phyloP scores from a whole-genome alignment of 805 yeast species.

The Blastobotrys muscicola region DNA sequence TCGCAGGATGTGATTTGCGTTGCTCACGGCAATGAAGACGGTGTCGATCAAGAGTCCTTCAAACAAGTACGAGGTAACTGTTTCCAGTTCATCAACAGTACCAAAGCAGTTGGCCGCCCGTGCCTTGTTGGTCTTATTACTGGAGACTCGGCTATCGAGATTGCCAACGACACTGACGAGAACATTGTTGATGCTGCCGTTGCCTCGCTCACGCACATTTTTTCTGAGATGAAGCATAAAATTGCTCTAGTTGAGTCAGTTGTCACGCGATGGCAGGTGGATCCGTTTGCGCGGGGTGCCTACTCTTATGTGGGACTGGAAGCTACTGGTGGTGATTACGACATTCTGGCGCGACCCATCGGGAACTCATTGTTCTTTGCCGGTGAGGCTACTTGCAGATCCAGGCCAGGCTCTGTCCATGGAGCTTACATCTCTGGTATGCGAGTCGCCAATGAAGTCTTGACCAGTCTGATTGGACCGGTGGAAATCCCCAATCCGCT shows the following conservation, averaged over 20 bases:
- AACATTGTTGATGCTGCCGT: slow-evolving; percentile 27
- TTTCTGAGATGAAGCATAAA: slow-evolving; percentile 14
- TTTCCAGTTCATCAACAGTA: slow-evolving; percentile 31
- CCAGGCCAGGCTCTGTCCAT: slow-evolving; percentile 35
- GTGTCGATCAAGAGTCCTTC: slow-evolving; percentile 15
- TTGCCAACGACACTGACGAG: slow-evolving; percentile 26
- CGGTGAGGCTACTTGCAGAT: slow-evolving; percentile 35
- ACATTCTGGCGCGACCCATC: slow-evolving; percentile 31
- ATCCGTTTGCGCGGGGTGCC: slow-evolving; percentile 73
- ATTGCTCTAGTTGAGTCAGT: slow-evolving; percentile 30
- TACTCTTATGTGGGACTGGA: slow-evolving; percentile 42
- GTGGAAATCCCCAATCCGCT: slow-evolving; percentile 31
- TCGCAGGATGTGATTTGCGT: slow-evolving; percentile 25
- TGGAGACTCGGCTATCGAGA: slow-evolving; percentile 30
- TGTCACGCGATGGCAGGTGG: slow-evolving; percentile 67
- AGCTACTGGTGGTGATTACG: slow-evolving; percentile 36
- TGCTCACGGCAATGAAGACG: slow-evolving; percentile 17
- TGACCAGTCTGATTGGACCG: slow-evolving; percentile 32
- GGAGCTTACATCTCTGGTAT: slow-evolving; percentile 36
- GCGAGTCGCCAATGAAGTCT: slow-evolving; percentile 33
- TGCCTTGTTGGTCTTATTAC: slow-evolving; percentile 32
- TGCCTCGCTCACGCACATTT: slow-evolving; percentile 22
- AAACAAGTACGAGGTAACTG: slow-evolving; percentile 27
- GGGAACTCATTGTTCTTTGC: slow-evolving; percentile 31
- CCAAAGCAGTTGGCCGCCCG: slow-evolving; percentile 28